A percentile compares a stretch with the other conserved stretches of the same genome.
Conservation (phyloP, 1,139 yeast genomes). For the Hemisphaericaspora xylofermentans region DNA sequence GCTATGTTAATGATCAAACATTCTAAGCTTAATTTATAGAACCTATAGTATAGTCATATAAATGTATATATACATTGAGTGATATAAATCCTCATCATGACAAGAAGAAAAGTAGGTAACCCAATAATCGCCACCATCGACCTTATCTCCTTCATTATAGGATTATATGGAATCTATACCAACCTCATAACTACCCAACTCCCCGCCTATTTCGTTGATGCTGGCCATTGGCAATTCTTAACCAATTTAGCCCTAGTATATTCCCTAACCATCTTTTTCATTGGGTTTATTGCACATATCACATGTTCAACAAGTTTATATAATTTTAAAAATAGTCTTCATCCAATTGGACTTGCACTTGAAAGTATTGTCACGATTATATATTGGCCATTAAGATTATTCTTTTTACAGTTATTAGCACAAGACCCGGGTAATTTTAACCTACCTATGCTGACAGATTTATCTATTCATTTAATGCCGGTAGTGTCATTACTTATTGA, state of each 20-base stretch:
- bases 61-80: too few species aligned
- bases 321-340: conserved; percentile 36
- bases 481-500: conserved; percentile 50
- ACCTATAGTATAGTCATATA: too few species aligned
- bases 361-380: conserved; percentile 60
- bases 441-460: conserved; percentile 52
- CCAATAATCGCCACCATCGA: conserved; percentile 25
- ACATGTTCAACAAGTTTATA: conserved; percentile 23
- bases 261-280: conserved; percentile 43
- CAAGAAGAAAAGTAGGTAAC: conserved; percentile 33
- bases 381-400: conserved; percentile 66
- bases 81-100: conserved; percentile 11
- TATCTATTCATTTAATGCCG: conserved; percentile 62
- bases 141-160: conserved; percentile 28
- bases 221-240: conserved; percentile 68
- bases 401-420: conserved; percentile 41
- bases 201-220: conserved; percentile 49
- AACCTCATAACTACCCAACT: conserved; percentile 18
- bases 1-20: too few species aligned
- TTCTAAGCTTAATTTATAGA: not conserved
- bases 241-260: conserved; percentile 58
- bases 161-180: conserved; percentile 29
- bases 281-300: conserved; percentile 44
- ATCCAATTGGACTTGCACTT: conserved; percentile 53
- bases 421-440: conserved; percentile 29